Evolutionary conservation across 768 basidiomycete genomes (phyloP).

Genomic region (Hypsizygus marmoreus): DNA sequence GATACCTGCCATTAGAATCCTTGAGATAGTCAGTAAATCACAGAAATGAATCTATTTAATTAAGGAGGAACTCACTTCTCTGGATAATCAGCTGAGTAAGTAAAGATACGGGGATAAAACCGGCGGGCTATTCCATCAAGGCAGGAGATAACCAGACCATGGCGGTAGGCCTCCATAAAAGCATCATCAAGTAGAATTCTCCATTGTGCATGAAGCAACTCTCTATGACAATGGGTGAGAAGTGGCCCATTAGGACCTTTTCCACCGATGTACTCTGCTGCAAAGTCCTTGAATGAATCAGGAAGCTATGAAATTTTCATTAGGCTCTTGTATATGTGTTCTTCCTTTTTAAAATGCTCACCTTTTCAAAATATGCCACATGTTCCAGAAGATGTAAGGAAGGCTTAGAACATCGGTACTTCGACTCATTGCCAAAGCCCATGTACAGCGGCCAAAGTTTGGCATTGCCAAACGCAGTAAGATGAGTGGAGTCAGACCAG

Average conservation of each 20-base stretch:
- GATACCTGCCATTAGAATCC: slow-evolving; percentile 20
- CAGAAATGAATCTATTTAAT: neutral
- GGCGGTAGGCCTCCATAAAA: slow-evolving; percentile 22
- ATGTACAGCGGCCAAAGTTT: slow-evolving; percentile 37
- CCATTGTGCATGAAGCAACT: slow-evolving; percentile 29
- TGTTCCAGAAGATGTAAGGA: slow-evolving; percentile 21
- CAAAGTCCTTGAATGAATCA: slow-evolving; percentile 6
- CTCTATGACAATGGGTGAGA: slow-evolving; percentile 24
- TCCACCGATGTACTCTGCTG: neutral
- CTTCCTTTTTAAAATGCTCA: slow-evolving; percentile 8
- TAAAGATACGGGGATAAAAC: slow-evolving; percentile 27
- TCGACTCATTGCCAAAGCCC: slow-evolving; percentile 36
- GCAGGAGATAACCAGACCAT: slow-evolving; percentile 24
- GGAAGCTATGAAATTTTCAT: neutral
- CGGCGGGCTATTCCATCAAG: slow-evolving; percentile 19
- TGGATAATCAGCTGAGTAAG: slow-evolving; percentile 32
- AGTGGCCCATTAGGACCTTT: neutral
- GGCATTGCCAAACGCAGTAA: slow-evolving; percentile 29
- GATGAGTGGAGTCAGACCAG: slow-evolving; percentile 31
- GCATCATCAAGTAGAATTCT: slow-evolving; percentile 19
- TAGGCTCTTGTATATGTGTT: neutral
- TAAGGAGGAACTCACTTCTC: slow-evolving; percentile 22
- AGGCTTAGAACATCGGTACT: slow-evolving; percentile 29
- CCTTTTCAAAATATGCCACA: slow-evolving; percentile 29
- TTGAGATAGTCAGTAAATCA: neutral